Percentiles rank a stretch among this genome's conserved stretches.
Evolutionary conservation across 1,139 yeast genomes (phyloP).

Genomic region (Taphrina wiesneri): DNA sequence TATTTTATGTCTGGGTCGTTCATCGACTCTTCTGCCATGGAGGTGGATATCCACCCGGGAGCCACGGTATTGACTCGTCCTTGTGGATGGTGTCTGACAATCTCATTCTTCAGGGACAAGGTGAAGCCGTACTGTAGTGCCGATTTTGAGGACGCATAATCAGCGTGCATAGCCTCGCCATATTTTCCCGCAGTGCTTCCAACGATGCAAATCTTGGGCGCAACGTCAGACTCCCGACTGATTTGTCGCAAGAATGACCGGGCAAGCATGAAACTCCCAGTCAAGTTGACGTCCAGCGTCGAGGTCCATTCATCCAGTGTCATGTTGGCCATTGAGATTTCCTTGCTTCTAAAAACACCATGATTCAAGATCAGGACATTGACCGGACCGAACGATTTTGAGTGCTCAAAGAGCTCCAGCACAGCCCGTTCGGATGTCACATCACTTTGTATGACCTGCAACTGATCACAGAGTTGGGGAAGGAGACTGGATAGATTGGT

Average conservation of each 20-base stretch:
- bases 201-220: conserved; percentile 25
- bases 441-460: conserved; percentile 15
- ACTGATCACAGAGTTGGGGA: conserved; percentile 6
- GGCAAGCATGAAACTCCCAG: conserved; percentile 28
- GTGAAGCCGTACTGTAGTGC: conserved; percentile 30
- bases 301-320: conserved; percentile 12
- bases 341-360: conserved; percentile 14
- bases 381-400: neutral
- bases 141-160: conserved; percentile 28
- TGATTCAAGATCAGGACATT: conserved; percentile 25
- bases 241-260: conserved; percentile 26
- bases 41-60: conserved; percentile 27
- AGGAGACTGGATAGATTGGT: conserved; percentile 17
- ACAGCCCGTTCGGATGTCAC: conserved; percentile 18
- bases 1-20: conserved; percentile 20
- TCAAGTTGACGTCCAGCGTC: conserved; percentile 27
- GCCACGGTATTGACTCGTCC: conserved; percentile 34
- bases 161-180: conserved; percentile 29
- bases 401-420: conserved; percentile 6
- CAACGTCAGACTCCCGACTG: neutral
- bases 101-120: conserved; percentile 30
- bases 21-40: conserved; percentile 21
- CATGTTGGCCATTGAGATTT: conserved; percentile 19
- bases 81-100: conserved; percentile 5
- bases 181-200: conserved; percentile 32